A percentile compares a stretch with the other conserved stretches of the same genome.
phyloP scores from a whole-genome alignment of 148 eudicot genomes.

The Spergularia marina region DNA sequence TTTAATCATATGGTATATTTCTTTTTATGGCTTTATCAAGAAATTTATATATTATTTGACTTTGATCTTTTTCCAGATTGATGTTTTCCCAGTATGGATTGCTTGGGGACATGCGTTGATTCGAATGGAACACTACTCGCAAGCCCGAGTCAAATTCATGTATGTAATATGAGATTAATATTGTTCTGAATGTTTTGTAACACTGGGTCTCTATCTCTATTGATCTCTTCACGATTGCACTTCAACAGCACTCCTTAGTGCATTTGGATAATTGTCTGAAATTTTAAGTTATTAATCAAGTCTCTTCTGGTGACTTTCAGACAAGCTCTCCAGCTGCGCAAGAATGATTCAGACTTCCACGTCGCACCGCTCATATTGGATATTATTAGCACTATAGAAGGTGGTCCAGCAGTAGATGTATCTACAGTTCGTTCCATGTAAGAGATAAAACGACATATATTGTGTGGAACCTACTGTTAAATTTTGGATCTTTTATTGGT shows the following conservation, averaged over 20 bases:
- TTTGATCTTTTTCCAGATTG: constrained; percentile 56
- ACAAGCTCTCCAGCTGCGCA: constrained; percentile 93
- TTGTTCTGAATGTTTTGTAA: background rate
- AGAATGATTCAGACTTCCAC: constrained; percentile 56
- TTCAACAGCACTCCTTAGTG: background rate
- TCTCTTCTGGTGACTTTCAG: constrained; percentile 41
- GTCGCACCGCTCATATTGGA: constrained; percentile 62
- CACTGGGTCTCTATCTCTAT: background rate
- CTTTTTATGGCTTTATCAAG: background rate
- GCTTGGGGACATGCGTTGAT: constrained; percentile 99
- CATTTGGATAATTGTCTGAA: background rate
- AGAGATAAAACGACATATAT: constrained; percentile 21
- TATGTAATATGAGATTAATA: constrained; percentile 35
- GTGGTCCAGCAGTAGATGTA: constrained; percentile 97
- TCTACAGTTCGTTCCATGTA: constrained; percentile 94
- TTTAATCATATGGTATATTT: background rate
- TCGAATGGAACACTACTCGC: constrained; percentile 98
- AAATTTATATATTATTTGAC: background rate
- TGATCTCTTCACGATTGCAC: background rate
- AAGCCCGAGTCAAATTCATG: constrained; percentile 97
- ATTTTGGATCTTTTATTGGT: background rate
- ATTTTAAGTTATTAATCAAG: constrained; percentile 1
- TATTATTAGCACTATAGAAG: constrained; percentile 84
- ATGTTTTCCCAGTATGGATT: constrained; percentile 91
- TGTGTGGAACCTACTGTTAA: background rate